A percentile compares a stretch with the other conserved stretches of the same genome.
These are phyloP conservation scores for Trametes gibbosa DNA, from an alignment of 768 basidiomycete species.

Conservation along the genomic window DNA sequence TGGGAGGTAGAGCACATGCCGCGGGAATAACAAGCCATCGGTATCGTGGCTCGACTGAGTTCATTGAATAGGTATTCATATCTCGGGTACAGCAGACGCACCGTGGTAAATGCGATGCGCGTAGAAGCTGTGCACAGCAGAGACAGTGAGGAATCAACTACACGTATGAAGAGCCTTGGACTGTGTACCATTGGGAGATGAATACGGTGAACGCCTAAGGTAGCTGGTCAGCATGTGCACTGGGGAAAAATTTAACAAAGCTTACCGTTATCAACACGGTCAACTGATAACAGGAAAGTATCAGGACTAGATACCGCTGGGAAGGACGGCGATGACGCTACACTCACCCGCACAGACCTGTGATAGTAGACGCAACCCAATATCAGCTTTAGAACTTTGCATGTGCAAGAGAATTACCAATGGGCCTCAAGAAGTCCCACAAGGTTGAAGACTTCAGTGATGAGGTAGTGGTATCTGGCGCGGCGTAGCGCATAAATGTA, in stretches of 20 bases:
- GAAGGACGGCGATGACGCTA: rapidly evolving
- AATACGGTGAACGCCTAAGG: not conserved
- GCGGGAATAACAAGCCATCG: not conserved
- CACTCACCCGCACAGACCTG: not conserved
- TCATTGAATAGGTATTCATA: too few relatives aligned
- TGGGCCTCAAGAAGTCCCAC: not conserved
- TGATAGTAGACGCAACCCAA: too few relatives aligned
- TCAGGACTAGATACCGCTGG: too few relatives aligned
- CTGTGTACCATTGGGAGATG: not conserved
- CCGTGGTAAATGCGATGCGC: not conserved
- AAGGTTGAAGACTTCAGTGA: not conserved
- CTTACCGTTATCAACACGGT: not conserved
- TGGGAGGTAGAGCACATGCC: not conserved
- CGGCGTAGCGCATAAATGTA: not conserved
- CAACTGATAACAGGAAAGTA: not conserved
- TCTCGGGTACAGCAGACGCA: not conserved
- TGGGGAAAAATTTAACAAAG: not conserved
- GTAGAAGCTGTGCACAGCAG: not conserved
- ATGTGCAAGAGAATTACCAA: not conserved
- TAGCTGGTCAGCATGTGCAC: not conserved
- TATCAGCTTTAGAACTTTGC: too few relatives aligned
- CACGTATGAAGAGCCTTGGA: too few relatives aligned
- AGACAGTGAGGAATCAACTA: too few relatives aligned
- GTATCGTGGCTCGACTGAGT: not conserved
- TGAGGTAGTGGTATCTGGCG: not conserved